Evolutionary conservation across 257 asterid genomes (phyloP).

Genomic region (Penstemon barbatus): DNA sequence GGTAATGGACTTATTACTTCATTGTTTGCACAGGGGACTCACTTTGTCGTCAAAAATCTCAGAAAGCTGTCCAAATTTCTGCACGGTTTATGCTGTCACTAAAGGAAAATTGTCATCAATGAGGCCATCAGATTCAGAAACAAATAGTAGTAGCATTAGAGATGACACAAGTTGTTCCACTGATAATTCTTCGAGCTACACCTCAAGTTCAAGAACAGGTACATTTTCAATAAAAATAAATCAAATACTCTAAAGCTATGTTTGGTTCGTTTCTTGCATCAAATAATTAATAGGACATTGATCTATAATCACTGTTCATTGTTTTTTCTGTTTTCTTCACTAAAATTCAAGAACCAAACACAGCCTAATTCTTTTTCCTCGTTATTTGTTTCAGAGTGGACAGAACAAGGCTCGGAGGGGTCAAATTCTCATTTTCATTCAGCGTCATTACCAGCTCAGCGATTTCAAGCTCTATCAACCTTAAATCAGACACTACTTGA

Average conservation of each 20-base stretch:
- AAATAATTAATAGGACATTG: too few species aligned
- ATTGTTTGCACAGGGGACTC: constrained; percentile 44
- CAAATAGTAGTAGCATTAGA: constrained; percentile 40
- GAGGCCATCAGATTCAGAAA: constrained; percentile 66
- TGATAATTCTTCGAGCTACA: constrained; percentile 45
- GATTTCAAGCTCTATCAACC: constrained; percentile 63
- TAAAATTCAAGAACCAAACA: too few species aligned
- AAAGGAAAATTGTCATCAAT: constrained; percentile 73
- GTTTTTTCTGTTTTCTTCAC: too few species aligned
- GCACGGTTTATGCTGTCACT: constrained; percentile 76
- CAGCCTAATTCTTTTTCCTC: not conserved
- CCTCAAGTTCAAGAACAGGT: constrained; percentile 57
- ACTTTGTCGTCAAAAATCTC: constrained; percentile 67
- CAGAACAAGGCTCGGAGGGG: constrained; percentile 49
- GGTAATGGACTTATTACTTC: constrained; percentile 3
- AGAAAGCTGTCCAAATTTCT: constrained; percentile 52
- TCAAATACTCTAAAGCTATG: not conserved
- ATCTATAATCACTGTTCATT: too few species aligned
- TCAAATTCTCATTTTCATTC: constrained; percentile 45
- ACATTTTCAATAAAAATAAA: not conserved
- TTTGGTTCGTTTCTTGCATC: not conserved
- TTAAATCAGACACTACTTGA: constrained; percentile 57
- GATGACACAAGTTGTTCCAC: constrained; percentile 51
- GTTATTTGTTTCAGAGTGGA: constrained; percentile 50
- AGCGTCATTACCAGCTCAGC: constrained; percentile 62